Percentiles rank a stretch among this genome's conserved stretches.
Conservation (phyloP, 495 filamentous ascomycete species). For the Aspergillus asperescens region DNA sequence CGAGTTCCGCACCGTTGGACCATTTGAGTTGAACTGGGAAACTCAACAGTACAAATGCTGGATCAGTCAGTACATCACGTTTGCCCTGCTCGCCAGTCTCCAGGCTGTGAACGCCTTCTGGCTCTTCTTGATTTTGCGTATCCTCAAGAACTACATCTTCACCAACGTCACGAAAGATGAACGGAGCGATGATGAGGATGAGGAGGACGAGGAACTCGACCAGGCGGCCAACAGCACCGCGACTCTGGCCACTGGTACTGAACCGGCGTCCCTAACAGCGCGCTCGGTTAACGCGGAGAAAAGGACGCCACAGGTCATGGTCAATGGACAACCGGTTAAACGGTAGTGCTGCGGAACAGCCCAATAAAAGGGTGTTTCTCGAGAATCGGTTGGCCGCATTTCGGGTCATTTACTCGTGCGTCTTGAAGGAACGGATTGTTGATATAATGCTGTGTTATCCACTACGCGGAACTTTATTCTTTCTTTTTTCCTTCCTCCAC, state of each 20-base stretch:
- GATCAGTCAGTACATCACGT: constrained; percentile 69
- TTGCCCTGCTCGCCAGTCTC: constrained; percentile 61
- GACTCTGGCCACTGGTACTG: constrained; percentile 27
- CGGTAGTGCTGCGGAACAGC: not conserved
- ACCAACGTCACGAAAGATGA: constrained; percentile 48
- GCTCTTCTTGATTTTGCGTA: constrained; percentile 75
- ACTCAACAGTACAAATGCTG: constrained; percentile 77
- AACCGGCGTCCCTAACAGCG: constrained; percentile 18
- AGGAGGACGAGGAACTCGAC: constrained; percentile 39
- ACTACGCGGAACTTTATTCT: not conserved
- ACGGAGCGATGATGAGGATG: constrained; percentile 58
- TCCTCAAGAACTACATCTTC: constrained; percentile 57
- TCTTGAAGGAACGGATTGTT: not conserved
- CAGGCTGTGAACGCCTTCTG: constrained; percentile 85
- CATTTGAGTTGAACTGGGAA: constrained; percentile 82
- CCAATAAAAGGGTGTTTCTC: not conserved
- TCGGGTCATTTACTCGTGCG: not conserved
- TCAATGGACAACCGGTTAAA: constrained; percentile 37
- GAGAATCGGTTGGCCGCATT: not conserved
- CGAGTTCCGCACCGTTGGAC: constrained; percentile 83
- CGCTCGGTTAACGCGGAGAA: constrained; percentile 31
- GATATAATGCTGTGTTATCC: constrained; percentile 4
- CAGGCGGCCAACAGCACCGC: constrained; percentile 23
- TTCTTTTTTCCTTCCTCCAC: constrained; percentile 3
- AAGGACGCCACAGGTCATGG: constrained; percentile 31